Conservation (phyloP, 192 early-diverging fungal genomes). For the Mortierella claussenii region DNA sequence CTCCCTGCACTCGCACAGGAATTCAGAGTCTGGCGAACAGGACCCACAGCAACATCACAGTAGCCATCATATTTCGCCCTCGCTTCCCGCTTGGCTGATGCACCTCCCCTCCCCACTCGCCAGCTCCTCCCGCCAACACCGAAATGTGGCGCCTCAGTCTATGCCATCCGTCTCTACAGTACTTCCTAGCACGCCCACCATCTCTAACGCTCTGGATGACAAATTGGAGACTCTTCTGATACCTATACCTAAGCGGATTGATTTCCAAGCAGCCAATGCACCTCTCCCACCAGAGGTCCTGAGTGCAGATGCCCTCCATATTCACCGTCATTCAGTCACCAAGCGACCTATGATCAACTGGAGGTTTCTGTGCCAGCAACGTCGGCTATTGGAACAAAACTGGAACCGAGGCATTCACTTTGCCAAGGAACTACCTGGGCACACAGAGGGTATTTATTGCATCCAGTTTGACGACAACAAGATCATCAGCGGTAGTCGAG, state of each 20-base stretch:
- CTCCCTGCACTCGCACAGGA: constrained; percentile 19
- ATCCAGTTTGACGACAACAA: constrained; percentile 79
- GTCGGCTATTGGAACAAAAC: constrained; percentile 71
- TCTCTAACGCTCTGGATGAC: background rate
- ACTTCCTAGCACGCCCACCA: background rate
- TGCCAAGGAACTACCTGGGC: constrained; percentile 73
- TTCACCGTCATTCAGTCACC: constrained; percentile 53
- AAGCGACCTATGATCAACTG: constrained; percentile 68
- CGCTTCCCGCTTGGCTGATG: constrained; percentile 22
- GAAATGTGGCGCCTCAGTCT: background rate
- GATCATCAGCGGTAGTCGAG: constrained; percentile 78
- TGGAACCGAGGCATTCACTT: constrained; percentile 76
- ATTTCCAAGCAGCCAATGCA: constrained; percentile 10
- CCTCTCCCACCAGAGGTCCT: constrained; percentile 32
- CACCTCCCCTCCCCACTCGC: constrained; percentile 41
- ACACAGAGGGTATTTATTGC: constrained; percentile 88
- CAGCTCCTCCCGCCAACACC: constrained; percentile 28
- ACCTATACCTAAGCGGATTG: constrained; percentile 22
- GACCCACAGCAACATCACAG: constrained; percentile 20
- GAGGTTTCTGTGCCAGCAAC: constrained; percentile 77
- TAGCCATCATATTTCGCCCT: constrained; percentile 23
- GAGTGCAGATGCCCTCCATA: constrained; percentile 21
- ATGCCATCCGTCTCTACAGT: constrained; percentile 2
- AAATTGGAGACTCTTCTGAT: background rate
- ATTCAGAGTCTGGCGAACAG: constrained; percentile 7